Percentiles rank a stretch among this genome's conserved stretches.
phyloP scores from a whole-genome alignment of 495 filamentous ascomycete genomes.

The Penicillium coprophilum region DNA sequence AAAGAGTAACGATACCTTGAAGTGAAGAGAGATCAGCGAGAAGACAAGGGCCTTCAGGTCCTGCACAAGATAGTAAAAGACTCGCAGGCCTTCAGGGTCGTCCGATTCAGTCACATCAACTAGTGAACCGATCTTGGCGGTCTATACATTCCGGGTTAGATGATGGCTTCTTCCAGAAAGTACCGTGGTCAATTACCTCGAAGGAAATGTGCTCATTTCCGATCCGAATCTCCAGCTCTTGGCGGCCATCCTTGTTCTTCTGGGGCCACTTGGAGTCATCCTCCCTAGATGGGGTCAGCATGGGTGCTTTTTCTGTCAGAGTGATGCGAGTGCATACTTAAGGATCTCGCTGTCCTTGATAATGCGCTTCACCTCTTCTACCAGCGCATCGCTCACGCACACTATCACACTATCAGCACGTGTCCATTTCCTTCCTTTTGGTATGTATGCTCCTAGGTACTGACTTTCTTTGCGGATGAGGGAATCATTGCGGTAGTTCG shows the following conservation, averaged over 20 bases:
- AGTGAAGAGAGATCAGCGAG: slow-evolving; percentile 92
- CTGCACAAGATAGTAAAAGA: slow-evolving; percentile 99
- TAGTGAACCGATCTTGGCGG: slow-evolving; percentile 96
- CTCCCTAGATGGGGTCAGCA: slow-evolving; percentile 60
- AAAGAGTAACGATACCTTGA: slow-evolving; percentile 65
- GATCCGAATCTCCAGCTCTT: slow-evolving; percentile 92
- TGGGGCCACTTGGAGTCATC: slow-evolving; percentile 99
- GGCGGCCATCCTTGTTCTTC: slow-evolving; percentile 98
- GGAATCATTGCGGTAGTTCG: slow-evolving; percentile 98
- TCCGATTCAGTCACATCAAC: slow-evolving; percentile 95
- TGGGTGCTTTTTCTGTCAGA: background rate
- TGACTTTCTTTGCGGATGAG: slow-evolving; percentile 99
- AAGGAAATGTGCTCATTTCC: slow-evolving; percentile 98
- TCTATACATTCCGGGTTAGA: slow-evolving; percentile 52
- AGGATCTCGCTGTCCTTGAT: slow-evolving; percentile 98
- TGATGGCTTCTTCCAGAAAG: background rate
- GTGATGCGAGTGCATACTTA: slow-evolving; percentile 60
- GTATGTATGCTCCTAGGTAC: slow-evolving; percentile 38
- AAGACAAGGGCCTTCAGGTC: slow-evolving; percentile 97
- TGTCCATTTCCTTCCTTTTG: background rate
- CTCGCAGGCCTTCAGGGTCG: slow-evolving; percentile 92
- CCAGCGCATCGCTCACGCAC: slow-evolving; percentile 91
- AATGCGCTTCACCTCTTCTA: slow-evolving; percentile 92
- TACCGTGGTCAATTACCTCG: slow-evolving; percentile 58
- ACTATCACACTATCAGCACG: slow-evolving; percentile 56